Evolutionary conservation across 1,284 basidiomycete genomes (phyloP).

Genomic region (Fistulina hepatica): DNA sequence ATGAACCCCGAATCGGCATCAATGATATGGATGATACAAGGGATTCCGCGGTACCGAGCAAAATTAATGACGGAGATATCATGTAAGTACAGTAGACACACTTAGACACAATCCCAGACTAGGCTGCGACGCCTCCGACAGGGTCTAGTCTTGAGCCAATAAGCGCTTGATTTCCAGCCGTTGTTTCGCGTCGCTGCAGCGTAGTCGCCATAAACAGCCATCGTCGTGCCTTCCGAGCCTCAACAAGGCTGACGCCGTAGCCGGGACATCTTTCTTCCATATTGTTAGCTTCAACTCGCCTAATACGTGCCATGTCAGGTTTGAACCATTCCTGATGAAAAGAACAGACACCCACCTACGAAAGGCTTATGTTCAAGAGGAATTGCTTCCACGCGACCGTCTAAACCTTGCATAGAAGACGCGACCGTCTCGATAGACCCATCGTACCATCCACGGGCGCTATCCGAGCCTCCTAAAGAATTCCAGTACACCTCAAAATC

Average conservation of each 20-base stretch:
- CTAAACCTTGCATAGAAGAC: conserved; percentile 38
- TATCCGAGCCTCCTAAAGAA: conserved; percentile 30
- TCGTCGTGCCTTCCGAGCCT: conserved; percentile 53
- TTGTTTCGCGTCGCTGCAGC: conserved; percentile 36
- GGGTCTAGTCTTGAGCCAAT: conserved; percentile 23
- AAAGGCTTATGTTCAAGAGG: conserved; percentile 46
- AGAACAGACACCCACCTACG: conserved; percentile 29
- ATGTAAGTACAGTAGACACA: no score
- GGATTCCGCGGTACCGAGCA: no score
- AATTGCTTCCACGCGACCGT: conserved; percentile 36
- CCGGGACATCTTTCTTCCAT: conserved; percentile 14
- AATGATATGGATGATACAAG: no score
- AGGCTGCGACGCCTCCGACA: no score
- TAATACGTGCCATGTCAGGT: conserved; percentile 20
- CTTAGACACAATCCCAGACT: no score
- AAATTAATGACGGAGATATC: no score
- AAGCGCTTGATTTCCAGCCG: conserved; percentile 29
- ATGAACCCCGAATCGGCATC: no score
- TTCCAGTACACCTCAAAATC: conserved; percentile 52
- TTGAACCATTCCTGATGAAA: conserved; percentile 4
- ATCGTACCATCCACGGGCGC: conserved; percentile 58
- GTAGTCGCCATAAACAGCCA: conserved; percentile 61
- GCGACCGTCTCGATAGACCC: conserved; percentile 40
- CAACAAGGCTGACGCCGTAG: conserved; percentile 28
- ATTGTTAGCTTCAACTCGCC: conserved; percentile 57